Evolutionary conservation across 768 basidiomycete species (phyloP), one percentile per base, ranked within the genome.

Genomic region (Boletus insuetus): DNA sequence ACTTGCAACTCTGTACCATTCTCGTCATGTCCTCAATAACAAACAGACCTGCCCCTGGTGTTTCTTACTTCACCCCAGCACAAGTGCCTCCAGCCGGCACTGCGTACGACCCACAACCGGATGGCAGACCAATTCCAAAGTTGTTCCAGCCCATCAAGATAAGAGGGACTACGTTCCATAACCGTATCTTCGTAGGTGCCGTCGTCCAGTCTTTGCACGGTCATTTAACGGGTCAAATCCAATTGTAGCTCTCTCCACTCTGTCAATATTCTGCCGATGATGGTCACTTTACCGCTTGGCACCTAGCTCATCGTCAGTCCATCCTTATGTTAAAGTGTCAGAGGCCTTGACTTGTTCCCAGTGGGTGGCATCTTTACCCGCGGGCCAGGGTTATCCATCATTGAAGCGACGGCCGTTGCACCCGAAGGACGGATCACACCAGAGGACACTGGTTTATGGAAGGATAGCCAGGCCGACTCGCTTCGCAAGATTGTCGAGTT

Each of bases 321-420:
- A 7, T 3, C 17, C 32, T 3, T 19, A 22, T 34, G 16, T 40
- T 37, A 10, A 14, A 13, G 13, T 37, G 32, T 22, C 13, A 4
- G 24, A 8, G 10, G 3, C 2, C 2, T 35, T 57, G 19, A 45
- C 49, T 26, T 13, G 10, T 34, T 6, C 12, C 4, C 34, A 83
- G 82, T 83, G 13, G 34, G 34, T 35, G 34, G 34, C 34, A 35
- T 35, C 34, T 35, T 35, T 35, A 35, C 34, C 14, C 34, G 34
- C 12, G 34, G 77, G 3, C 80, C 86, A 0, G 86, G 83, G 0
- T 71, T 83, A 1, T 77, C 84, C 51, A 74, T 83, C 42, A 70
- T 87, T 22, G 89, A 92, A 69, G 87, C 87, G 2, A 82, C 84
- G 0, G 82, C 83, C 10, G 80, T 88, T n/a, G 61, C 74, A 8